Evolutionary conservation across 129 eudicot genomes (phyloP).

Genomic region (Chrysanthemum seticuspe): DNA sequence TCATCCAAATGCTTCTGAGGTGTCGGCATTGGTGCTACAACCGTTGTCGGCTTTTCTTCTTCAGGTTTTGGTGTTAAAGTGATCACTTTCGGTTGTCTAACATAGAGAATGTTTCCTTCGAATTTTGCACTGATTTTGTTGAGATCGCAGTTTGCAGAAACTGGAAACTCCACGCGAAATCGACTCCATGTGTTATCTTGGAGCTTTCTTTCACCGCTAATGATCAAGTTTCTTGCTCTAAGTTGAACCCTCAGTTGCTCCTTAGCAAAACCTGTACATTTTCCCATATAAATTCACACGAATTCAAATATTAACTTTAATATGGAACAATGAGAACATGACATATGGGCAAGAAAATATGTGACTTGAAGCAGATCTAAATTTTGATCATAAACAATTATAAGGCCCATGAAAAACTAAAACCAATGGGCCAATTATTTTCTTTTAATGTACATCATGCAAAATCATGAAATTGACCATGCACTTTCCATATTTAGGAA

Average conservation of each 20-base stretch:
- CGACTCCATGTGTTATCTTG: constrained; percentile 48
- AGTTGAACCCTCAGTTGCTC: constrained; percentile 68
- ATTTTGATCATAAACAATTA: not conserved
- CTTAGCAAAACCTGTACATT: constrained; percentile 53
- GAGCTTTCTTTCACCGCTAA: constrained; percentile 55
- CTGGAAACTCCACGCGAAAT: constrained; percentile 61
- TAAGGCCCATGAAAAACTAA: not conserved
- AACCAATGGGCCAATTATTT: not conserved
- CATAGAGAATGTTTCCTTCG: constrained; percentile 49
- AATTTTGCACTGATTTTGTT: constrained; percentile 60
- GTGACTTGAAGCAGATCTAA: not conserved
- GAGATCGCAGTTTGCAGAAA: constrained; percentile 47
- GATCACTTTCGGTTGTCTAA: constrained; percentile 56
- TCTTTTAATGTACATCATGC: not conserved
- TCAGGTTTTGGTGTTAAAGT: constrained; percentile 34
- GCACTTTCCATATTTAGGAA: not conserved
- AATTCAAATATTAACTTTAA: not conserved
- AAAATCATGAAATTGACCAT: not conserved
- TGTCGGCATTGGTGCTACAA: constrained; percentile 7
- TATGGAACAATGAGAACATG: not conserved
- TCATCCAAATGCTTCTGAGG: constrained; percentile 34
- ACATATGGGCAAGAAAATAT: not conserved
- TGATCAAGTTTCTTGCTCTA: constrained; percentile 39
- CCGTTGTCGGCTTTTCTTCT: constrained; percentile 28
- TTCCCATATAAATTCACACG: not conserved